These are phyloP conservation scores for Discostella pseudostelligera DNA, from an alignment of 108 stramenopile species.

Conservation along the genomic window DNA sequence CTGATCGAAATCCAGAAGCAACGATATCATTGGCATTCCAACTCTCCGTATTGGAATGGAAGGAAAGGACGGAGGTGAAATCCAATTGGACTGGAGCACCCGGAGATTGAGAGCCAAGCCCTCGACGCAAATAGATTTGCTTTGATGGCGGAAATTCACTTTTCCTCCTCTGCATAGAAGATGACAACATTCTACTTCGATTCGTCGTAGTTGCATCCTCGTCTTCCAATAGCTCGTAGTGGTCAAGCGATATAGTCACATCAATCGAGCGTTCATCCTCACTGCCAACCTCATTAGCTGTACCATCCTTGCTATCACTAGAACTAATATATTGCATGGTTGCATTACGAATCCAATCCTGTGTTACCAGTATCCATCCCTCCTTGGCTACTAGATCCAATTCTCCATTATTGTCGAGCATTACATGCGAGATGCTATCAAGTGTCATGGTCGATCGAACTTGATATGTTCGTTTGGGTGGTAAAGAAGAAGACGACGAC, in stretches of 20 bases:
- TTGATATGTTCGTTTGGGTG: background rate
- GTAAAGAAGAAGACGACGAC: no score
- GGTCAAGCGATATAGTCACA: background rate
- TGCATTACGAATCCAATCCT: conserved; percentile 2
- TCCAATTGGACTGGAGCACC: background rate
- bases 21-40: background rate
- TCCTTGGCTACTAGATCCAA: background rate
- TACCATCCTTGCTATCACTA: no score
- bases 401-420: background rate
- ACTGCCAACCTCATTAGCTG: background rate
- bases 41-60: background rate
- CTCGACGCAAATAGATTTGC: no score
- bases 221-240: background rate
- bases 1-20: background rate
- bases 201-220: background rate
- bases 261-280: background rate
- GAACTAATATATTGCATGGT: background rate
- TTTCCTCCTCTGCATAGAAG: background rate
- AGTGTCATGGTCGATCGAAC: background rate
- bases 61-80: background rate
- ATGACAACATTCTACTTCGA: background rate
- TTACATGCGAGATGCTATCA: background rate
- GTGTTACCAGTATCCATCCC: background rate
- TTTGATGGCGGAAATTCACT: background rate
- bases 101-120: no score